Evolutionary conservation across 768 basidiomycete species (phyloP), one percentile per base, ranked within the genome.

Genomic region (Suillus occidentalis): DNA sequence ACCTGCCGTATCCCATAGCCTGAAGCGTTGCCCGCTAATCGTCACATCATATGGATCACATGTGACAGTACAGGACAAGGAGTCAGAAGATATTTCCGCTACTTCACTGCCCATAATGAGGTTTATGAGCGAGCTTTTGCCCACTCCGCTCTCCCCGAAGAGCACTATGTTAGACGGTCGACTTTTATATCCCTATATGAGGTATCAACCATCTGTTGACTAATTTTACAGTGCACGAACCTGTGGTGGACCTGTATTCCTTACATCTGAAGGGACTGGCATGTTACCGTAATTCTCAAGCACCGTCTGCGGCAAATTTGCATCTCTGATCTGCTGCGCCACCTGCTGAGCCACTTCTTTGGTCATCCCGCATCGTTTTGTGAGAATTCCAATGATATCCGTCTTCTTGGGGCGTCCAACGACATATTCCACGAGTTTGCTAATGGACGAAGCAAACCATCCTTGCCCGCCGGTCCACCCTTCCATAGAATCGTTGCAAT

Each of bases 41-140:
- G 36, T 52, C 31, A 73, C 66, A 1, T 58, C 9, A 61, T 80
- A 76, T 4, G 58, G 64, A 14, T 56, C 65, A 57, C 65, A 73
- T 34, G 73, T 59, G 42, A 81, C 75, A 0, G 82, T 83, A 67
- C 76, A 79, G 8, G 81, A 80, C 0, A 69, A 63, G 4, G 72
- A 75, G 8, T 72, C 65, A 42, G 66, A 71, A 10, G 79, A 79
- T 7, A 74, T 72, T 6, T 63, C 36, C 0, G 80, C 81, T 1
- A 65, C 64, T n/a, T 74, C 64, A 6, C 60, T 37, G 22, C 75
- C 75, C 37, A 70, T 69, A 22, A 83, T 65, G 75, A 83, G 76
- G 68, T 82, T 83, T 56, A 83, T 69, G 3, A 83, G 67, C 1
- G 79, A 80, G 63, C 81, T 83, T 68, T 83, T 83, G 9, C 79